These are phyloP conservation scores for Roridomyces roridus DNA, from an alignment of 768 basidiomycete species.

Conservation along the genomic window DNA sequence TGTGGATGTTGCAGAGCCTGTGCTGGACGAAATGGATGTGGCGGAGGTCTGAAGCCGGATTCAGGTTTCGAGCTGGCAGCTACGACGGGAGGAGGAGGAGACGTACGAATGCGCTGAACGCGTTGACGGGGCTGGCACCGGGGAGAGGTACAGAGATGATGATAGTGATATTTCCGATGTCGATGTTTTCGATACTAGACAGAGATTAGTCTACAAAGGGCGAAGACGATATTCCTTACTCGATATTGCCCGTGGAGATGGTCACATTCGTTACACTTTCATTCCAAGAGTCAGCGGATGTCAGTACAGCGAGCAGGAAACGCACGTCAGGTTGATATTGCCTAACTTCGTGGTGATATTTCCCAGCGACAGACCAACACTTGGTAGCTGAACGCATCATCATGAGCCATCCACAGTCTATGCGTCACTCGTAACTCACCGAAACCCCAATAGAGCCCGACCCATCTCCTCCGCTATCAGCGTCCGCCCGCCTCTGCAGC, in stretches of 20 bases:
- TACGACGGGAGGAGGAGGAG: background rate
- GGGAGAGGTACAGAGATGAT: slow-evolving; percentile 28
- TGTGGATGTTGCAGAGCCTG: slow-evolving; percentile 17
- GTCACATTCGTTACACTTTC: slow-evolving; percentile 25
- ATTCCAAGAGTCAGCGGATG: background rate
- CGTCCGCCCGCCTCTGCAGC: slow-evolving; percentile 21
- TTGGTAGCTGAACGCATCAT: slow-evolving; percentile 4
- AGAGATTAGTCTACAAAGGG: background rate
- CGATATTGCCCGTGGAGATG: slow-evolving; percentile 24
- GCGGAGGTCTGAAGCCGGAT: slow-evolving; percentile 19
- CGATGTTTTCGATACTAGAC: slow-evolving; percentile 23
- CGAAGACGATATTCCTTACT: slow-evolving; percentile 5
- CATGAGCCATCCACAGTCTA: background rate
- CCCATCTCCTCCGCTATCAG: slow-evolving; percentile 4
- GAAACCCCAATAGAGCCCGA: slow-evolving; percentile 15
- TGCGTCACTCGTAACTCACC: slow-evolving; percentile 1
- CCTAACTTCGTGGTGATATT: slow-evolving; percentile 27
- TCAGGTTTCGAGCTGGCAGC: background rate
- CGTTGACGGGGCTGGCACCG: slow-evolving; percentile 24
- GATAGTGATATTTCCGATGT: slow-evolving; percentile 23
- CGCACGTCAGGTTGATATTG: slow-evolving; percentile 27
- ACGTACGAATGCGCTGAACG: slow-evolving; percentile 25
- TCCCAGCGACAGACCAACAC: slow-evolving; percentile 20
- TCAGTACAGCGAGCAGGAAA: background rate
- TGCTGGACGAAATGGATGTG: slow-evolving; percentile 23